phyloP scores from a whole-genome alignment of 768 basidiomycete genomes.

The Naematelia encephala region DNA sequence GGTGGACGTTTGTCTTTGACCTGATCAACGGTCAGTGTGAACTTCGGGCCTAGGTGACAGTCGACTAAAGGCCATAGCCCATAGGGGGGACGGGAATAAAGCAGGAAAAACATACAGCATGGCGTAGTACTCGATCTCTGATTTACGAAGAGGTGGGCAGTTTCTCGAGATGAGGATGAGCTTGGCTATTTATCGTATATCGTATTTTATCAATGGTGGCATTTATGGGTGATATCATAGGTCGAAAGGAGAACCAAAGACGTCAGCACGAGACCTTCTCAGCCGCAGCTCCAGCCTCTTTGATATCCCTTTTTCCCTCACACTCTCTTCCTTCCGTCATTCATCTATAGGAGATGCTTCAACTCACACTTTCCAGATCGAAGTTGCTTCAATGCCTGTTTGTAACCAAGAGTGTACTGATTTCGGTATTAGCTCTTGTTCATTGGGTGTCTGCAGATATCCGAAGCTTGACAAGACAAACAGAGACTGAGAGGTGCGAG shows the following conservation, averaged over 20 bases:
- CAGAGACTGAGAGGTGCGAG: no score
- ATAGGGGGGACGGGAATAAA: neutral
- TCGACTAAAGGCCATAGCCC: neutral
- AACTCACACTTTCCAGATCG: constrained; percentile 90
- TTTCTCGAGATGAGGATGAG: constrained; percentile 98
- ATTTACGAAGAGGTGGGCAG: constrained; percentile 97
- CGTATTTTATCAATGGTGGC: constrained; percentile 17
- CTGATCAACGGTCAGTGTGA: constrained; percentile 17
- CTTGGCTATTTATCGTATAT: constrained; percentile 64
- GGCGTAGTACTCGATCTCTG: constrained; percentile 99
- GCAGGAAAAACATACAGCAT: constrained; percentile 62
- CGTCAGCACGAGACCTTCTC: constrained; percentile 44
- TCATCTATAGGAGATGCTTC: neutral
- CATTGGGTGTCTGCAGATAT: no score
- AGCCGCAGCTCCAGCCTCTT: neutral
- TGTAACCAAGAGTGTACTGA: constrained; percentile 95
- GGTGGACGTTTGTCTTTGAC: constrained; percentile 97
- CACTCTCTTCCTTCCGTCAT: neutral
- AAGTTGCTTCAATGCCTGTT: constrained; percentile 97
- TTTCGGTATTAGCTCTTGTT: no score
- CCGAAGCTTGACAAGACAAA: no score
- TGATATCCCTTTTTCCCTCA: neutral
- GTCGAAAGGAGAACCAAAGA: constrained; percentile 42
- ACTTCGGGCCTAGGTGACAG: neutral
- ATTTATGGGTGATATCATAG: constrained; percentile 3